Evolutionary conservation across 306 rosid genomes (phyloP), one percentile per base, ranked within the genome.

Genomic region (Senna siamea): DNA sequence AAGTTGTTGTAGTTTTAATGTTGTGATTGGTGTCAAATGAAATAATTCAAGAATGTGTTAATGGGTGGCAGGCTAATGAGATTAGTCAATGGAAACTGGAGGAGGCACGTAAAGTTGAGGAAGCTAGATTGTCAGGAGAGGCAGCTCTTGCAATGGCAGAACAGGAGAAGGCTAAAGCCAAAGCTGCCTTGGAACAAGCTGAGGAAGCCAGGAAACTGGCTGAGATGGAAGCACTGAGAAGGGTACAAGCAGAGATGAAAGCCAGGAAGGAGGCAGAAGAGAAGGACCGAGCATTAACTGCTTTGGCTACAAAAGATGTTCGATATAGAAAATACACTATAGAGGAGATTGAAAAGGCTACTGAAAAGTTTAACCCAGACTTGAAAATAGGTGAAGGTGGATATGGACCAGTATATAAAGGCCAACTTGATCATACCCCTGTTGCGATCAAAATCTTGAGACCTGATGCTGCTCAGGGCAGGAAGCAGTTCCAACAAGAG

Each of bases 301-400:
- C 82, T 9, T 75, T 89, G 71, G 80, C 86, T 11, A 82, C 85
- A 23, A 84, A 75, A 38, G 94, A 89, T 43, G 55, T 53, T 30
- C 88, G 96, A 38, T 94, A 87, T 64, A 86, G 97, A 78, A 94
- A 75, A 85, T 94, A 92, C 80, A 78, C 85, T 70, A 89, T 94
- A 58, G 78, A 84, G 20, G 99, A 94, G 75, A 94, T 94, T 68
- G 93, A 92, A 85, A 76, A 1, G 37, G 94, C 95, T 58, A 94
- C 99, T 9, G 78, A 81, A 17, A 82, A 77, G 54, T 89, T 92
- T 79, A 66, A 86, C 53, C 76, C 30, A 2, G 62, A 84, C 4
- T 75, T 70, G 73, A 90, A 92, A 83, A 74, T 94, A 32, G 99
- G 99, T 59, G 99, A 92, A 87, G 99, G 99, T 68, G 99, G 99